phyloP scores from a whole-genome alignment of 148 eudicot species.

The Chenopodium formosanum region DNA sequence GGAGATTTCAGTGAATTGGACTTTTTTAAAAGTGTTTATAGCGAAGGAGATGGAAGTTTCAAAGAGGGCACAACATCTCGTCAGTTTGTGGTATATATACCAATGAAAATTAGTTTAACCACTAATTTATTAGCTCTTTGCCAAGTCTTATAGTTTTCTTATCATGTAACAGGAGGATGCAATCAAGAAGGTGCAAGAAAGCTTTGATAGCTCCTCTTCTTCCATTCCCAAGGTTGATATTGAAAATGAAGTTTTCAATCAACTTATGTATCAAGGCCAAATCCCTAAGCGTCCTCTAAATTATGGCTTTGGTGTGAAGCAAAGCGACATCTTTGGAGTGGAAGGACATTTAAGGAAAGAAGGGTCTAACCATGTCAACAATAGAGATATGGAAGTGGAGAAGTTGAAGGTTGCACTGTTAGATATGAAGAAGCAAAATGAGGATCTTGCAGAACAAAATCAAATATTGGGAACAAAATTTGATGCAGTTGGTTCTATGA shows the following conservation, averaged over 20 bases:
- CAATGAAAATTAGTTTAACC: too few relatives aligned
- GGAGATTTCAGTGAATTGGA: background rate
- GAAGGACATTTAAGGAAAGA: background rate
- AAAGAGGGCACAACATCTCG: too few relatives aligned
- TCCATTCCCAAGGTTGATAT: background rate
- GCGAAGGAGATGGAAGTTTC: too few relatives aligned
- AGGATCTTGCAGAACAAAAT: background rate
- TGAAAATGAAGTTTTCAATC: constrained; percentile 4
- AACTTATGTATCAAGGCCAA: background rate
- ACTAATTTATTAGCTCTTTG: too few relatives aligned
- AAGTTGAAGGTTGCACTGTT: background rate
- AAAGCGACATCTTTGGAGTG: background rate
- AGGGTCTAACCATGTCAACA: background rate
- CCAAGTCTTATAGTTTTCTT: background rate
- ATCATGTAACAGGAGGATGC: constrained; percentile 1
- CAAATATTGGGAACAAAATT: too few relatives aligned
- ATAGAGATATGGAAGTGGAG: background rate
- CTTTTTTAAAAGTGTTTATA: background rate
- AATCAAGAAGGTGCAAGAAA: background rate
- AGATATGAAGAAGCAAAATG: background rate
- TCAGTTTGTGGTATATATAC: too few relatives aligned
- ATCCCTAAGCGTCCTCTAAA: constrained; percentile 4
- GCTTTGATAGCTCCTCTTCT: background rate
- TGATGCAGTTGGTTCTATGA: too few relatives aligned
- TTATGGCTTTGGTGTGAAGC: constrained; percentile 6